These are phyloP conservation scores for Penicillium hordei DNA, from an alignment of 2,329 filamentous ascomycete genomes.

Conservation along the genomic window DNA sequence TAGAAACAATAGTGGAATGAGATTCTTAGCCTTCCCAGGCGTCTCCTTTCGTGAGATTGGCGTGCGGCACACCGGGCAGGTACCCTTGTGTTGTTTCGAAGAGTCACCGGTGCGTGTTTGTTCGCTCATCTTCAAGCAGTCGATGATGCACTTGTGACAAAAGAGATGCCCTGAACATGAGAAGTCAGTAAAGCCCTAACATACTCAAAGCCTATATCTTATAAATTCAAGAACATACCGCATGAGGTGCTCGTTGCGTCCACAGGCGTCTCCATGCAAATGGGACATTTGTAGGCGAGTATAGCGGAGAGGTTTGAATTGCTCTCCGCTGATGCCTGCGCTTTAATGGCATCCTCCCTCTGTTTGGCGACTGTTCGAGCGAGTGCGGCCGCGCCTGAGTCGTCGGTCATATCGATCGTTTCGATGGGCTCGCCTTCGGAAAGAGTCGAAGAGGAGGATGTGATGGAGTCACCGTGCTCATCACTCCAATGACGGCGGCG, in stretches of 20 bases:
- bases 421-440: conserved; percentile 39
- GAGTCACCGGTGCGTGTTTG: conserved; percentile 39
- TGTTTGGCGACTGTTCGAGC: conserved; percentile 51
- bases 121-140: conserved; percentile 59
- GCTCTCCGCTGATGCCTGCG: background rate
- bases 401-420: conserved; percentile 52
- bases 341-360: conserved; percentile 16
- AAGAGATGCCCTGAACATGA: conserved; percentile 57
- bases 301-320: conserved; percentile 33
- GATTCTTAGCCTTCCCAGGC: conserved; percentile 36
- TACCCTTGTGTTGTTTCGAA: conserved; percentile 36
- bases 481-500: conserved; percentile 7
- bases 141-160: conserved; percentile 62
- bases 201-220: background rate
- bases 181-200: conserved; percentile 11
- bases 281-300: conserved; percentile 57
- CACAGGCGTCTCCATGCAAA: conserved; percentile 63
- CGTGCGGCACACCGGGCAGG: conserved; percentile 49
- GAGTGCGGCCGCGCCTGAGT: conserved; percentile 43
- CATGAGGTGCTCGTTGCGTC: conserved; percentile 61
- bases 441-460: conserved; percentile 10
- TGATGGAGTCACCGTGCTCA: background rate
- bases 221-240: conserved; percentile 46
- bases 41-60: conserved; percentile 39
- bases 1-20: conserved; percentile 40